Evolutionary conservation across 306 rosid genomes (phyloP).

Genomic region (Carpinus viminea): DNA sequence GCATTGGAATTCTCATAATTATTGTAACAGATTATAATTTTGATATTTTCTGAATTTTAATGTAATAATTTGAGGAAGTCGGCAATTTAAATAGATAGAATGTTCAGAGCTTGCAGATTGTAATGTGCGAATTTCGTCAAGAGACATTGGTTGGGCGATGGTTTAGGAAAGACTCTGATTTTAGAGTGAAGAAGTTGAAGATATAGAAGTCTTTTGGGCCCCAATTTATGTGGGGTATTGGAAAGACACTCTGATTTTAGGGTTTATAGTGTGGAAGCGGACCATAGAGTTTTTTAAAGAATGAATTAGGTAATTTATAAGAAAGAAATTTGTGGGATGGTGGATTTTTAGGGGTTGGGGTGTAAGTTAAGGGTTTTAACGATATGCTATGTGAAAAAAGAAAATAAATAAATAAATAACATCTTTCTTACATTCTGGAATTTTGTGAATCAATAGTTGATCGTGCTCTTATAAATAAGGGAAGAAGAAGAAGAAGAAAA

Average conservation of each 20-base stretch:
- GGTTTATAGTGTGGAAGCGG: background rate
- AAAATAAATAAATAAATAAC: background rate
- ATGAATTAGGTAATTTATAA: background rate
- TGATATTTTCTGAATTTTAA: background rate
- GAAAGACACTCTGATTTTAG: slow-evolving; percentile 1
- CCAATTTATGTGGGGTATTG: background rate
- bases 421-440: background rate
- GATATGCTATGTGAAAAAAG: background rate
- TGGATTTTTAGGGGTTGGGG: no score
- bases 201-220: background rate
- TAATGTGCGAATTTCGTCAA: background rate
- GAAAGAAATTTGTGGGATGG: no score
- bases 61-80: background rate
- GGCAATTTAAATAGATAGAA: background rate
- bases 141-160: background rate
- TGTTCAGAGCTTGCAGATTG: background rate
- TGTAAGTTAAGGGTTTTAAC: background rate
- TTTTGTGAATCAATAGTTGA: background rate
- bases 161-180: no score
- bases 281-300: background rate
- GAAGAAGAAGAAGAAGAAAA: background rate
- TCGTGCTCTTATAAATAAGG: background rate
- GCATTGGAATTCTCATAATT: background rate
- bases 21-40: background rate
- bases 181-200: background rate